Evolutionary conservation across 352 stramenopile genomes (phyloP).

Genomic region (Stephanocyclus meneghinianus): DNA sequence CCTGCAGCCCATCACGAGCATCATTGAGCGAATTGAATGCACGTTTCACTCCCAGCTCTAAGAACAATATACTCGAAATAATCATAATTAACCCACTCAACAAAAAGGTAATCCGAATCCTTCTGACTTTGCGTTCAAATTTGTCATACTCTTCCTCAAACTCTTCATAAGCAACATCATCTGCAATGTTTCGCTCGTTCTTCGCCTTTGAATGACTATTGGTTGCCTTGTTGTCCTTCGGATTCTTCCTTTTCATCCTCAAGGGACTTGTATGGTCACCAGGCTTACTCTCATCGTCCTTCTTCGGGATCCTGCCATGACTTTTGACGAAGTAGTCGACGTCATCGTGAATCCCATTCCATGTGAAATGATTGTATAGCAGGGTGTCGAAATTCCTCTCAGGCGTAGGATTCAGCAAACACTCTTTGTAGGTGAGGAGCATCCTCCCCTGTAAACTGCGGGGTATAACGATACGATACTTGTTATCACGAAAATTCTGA

Average conservation of each 20-base stretch:
- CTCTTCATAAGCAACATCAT: conserved; percentile 4
- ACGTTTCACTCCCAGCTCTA: conserved; percentile 22
- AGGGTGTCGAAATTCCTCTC: conserved; percentile 40
- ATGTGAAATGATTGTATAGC: conserved; percentile 42
- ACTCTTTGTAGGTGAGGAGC: conserved; percentile 33
- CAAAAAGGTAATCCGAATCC: conserved; percentile 28
- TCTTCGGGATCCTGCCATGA: conserved; percentile 21
- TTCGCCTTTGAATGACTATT: not conserved
- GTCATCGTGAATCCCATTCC: conserved; percentile 44
- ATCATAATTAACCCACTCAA: conserved; percentile 22
- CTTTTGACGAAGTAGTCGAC: conserved; percentile 39
- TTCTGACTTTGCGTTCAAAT: conserved; percentile 23
- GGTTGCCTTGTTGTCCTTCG: conserved; percentile 2
- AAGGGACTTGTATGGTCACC: conserved; percentile 14
- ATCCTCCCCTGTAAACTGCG: conserved; percentile 30
- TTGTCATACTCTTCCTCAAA: conserved; percentile 14
- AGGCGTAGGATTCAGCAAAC: conserved; percentile 31
- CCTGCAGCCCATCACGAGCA: conserved; percentile 18
- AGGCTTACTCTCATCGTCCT: conserved; percentile 14
- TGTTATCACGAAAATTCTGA: conserved; percentile 41
- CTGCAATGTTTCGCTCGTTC: not conserved
- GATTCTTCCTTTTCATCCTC: not conserved
- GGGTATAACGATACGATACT: conserved; percentile 40
- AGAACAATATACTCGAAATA: conserved; percentile 32
- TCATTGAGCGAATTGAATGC: conserved; percentile 30